Base-by-base conservation (phyloP, 2,329 filamentous ascomycete species). In the Fusarium multiceps region DNA sequence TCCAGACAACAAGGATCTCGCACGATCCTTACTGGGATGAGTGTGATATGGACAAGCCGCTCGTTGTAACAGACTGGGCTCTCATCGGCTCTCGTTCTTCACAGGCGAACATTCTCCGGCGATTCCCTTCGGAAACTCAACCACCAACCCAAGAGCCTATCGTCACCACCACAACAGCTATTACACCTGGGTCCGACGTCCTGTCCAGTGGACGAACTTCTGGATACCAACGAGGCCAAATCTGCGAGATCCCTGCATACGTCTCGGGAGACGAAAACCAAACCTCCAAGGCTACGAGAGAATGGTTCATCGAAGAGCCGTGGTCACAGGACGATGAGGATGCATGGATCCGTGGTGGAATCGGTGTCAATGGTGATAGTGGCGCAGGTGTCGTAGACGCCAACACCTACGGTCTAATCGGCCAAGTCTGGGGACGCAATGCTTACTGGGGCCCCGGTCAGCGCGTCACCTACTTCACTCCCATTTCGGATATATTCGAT, bases 1-100 rank as follows among this genome's bases (percentile, higher is more conserved):
- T 84, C 13, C 79, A 80, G 54, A 84, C 82, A 0, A 83, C 81
- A 1, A 77, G 82, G 34, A 74, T 84, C 20, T 81, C 81, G 3
- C 82, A 83, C 50, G 81, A 83, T 40, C 76, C 80, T 1, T 84
- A 83, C 62, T 84, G 82, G 82, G 81, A 82, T 32, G 81, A 83
- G 3, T 76, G 60, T 32, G 78, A 78, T 49, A 77, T 77, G 59
- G 81, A 83, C 6, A 77, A 76, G 12, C 82, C 82, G 4, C 74
- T 83, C 10, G 72, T 83, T 6, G 80, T 83, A 25, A 84, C 79
- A 1, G 82, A 84, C 69, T 84, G 82, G 82, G 78, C 77, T 25
- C 78, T 84, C 43, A 78, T 84, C 53, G 76, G 78, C 14, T 72
- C 81, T 7, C 65, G 71, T 4, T 74, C 73, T 7, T 71, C 75